Base-by-base conservation (phyloP, 2,329 filamentous ascomycete genomes). In the Alternaria triticina region DNA sequence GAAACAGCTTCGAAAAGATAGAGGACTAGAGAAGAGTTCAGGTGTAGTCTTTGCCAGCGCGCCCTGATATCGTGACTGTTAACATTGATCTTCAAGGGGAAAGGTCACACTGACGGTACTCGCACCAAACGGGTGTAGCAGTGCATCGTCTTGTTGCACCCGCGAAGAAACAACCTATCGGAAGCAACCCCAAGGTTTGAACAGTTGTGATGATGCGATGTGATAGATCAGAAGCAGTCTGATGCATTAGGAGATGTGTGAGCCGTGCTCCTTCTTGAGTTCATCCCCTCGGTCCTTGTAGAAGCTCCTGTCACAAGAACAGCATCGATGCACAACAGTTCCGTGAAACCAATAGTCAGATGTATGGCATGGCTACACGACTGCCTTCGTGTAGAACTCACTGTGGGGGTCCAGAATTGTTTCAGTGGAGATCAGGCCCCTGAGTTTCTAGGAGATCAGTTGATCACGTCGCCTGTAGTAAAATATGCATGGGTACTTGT, bases 121-220 rank as follows among this genome's bases (percentile, higher is more conserved):
- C 46, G 61, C 47, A 54, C 52, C 23, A 46, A 23, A 52, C 59
- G 59, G 59, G 22, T 61, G 59, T 58, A 57, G 56, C 59, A 50
- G 12, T 49, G 17, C 44, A 46, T 25, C 27, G 54, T n/a, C 10
- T 49, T 23, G 44, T 57, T 50, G 54, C 44, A 57, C 54, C 54
- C 54, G 54, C 40, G 40, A 30, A 17, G 11, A 13, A 27, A 13
- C n/a, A 11, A 23, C 52, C 52, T 54, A 54, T n/a, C 15, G 17
- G 13, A 25, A 27, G 22, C 27, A n/a, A 44, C 9, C 52, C 22
- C 33, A 27, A n/a, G 11, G 12, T 44, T 17, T 54, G 13, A 17
- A 43, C n/a, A 44, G 15, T n/a, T 44, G 30, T 44, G 33, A 33
- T 54, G 52, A 28, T 44, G 3, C 23, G 25, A 54, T 44, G 52